Base-by-base conservation (phyloP, 2,329 filamentous ascomycete species). In the Epichloe sp. region DNA sequence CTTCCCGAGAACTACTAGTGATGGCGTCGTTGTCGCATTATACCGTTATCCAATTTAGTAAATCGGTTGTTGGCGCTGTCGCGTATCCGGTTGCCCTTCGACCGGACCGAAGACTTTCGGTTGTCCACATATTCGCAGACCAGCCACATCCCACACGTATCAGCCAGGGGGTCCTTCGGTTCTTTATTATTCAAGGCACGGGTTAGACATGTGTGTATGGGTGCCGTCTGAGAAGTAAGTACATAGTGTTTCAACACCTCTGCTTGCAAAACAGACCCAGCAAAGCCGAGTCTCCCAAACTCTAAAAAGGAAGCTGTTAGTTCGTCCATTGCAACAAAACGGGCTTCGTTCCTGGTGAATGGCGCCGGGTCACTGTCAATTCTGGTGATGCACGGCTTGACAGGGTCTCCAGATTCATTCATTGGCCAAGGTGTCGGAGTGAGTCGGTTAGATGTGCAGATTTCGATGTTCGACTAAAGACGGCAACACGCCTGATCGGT, bases 91-190 rank as follows among this genome's bases (percentile, higher is more conserved):
- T 11, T 26, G 19, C 15, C 38, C 40, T 42, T n/a, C 4, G 15
- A 42, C 37, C 6, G 36, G 19, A 34, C 55, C 55, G 55, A 56
- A 48, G 48, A 51, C 35, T 55, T 54, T 56, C 55, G 55, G 52
- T 52, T 48, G 51, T 44, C 8, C 19, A 21, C 34, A 31, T 2
- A 26, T 36, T 6, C n/a, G 15, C 12, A 35, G 34, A 44, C 41
- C 41, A 44, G 41, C 47, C 47, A 44, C 21, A 41, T 49, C 41
- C 34, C 48, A 49, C 48, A 19, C n/a, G 40, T 7, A 14, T 19
- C 15, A 49, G 41, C 48, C 44, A 34, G 43, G 21, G 36, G 23
- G 23, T 4, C 26, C 41, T 43, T 7, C 38, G 23, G 2, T 42
- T 42, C 40, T 42, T 43, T 19, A 19, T 26, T 42, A 19, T 2